A percentile compares a stretch with the other conserved stretches of the same genome.
Conservation (phyloP, 768 basidiomycete species). For the Artomyces pyxidatus region DNA sequence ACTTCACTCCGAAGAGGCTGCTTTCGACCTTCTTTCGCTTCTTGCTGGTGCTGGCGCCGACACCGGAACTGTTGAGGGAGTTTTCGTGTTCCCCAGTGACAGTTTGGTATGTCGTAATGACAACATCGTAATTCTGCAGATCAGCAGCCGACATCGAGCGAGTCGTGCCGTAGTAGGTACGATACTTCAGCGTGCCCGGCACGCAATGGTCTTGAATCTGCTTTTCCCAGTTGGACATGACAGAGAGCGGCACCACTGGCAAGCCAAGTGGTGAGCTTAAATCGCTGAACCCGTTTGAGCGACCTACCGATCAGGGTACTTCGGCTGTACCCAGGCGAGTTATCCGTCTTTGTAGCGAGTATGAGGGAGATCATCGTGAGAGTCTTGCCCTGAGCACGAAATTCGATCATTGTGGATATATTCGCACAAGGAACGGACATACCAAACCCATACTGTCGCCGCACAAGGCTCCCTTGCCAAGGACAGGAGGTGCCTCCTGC, state of each 20-base stretch:
- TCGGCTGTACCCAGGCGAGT: constrained; percentile 46
- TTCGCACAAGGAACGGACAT: constrained; percentile 18
- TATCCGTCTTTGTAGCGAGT: constrained; percentile 65
- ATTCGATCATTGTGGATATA: constrained; percentile 4
- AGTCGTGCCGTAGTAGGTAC: constrained; percentile 67
- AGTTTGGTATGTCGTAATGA: constrained; percentile 80
- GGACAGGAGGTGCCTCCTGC: constrained; percentile 49
- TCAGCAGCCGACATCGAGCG: constrained; percentile 51
- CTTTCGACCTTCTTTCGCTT: constrained; percentile 58
- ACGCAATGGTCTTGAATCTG: constrained; percentile 70
- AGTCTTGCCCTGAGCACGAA: constrained; percentile 68
- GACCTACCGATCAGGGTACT: constrained; percentile 71
- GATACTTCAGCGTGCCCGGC: constrained; percentile 41
- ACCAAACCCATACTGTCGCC: constrained; percentile 86
- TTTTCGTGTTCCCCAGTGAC: constrained; percentile 47
- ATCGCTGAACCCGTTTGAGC: no score
- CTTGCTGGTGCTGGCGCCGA: constrained; percentile 30
- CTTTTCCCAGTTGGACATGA: constrained; percentile 84
- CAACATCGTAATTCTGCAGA: constrained; percentile 62
- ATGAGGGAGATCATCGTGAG: constrained; percentile 81
- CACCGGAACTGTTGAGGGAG: constrained; percentile 19
- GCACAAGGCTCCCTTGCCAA: constrained; percentile 81
- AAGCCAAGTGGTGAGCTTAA: no score
- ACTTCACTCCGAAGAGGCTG: constrained; percentile 59
- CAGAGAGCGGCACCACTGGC: constrained; percentile 72